Evolutionary conservation across 257 asterid species (phyloP), one percentile per base, ranked within the genome.

Genomic region (Paulownia fortunei): DNA sequence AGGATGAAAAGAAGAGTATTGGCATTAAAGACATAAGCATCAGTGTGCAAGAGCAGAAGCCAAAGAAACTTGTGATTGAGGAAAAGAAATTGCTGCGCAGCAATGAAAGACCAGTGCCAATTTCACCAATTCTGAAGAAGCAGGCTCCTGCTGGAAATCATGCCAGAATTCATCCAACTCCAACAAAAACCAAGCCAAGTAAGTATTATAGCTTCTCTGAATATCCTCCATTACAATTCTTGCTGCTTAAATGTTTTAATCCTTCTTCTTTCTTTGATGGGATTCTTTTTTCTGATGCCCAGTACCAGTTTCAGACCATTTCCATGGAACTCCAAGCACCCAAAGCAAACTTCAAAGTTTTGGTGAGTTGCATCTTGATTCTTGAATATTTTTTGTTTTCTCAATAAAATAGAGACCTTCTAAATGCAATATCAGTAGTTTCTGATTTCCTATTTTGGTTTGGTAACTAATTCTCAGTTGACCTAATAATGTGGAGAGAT

Each of bases 401-500:
- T n/a, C n/a, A n/a, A n/a, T n/a, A n/a, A n/a, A n/a, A n/a, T n/a
- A n/a, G n/a, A n/a, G n/a, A n/a, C n/a, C n/a, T n/a, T n/a, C n/a
- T n/a, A n/a, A n/a, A n/a, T n/a, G n/a, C n/a, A n/a, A n/a, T n/a
- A n/a, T n/a, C n/a, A n/a, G n/a, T n/a, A 19, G 27, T 32, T 79
- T 23, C 68, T 36, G 23, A 21, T 39, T 51, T 19, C 4, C 9
- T 54, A 32, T 68, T 36, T 13, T 47, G 63, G 13, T 21, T 46
- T 70, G 68, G 46, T 52, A 26, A n/a, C n/a, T n/a, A n/a, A n/a
- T n/a, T n/a, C n/a, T 74, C 86, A 95, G 98, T 86, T 86, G 95
- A 93, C 51, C 65, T 90, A 26, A 75, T 96, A 13, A 96, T 93
- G 99, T 96, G 99, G 99, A 93, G 84, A 71, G 96, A 96, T 73